Evolutionary conservation across 805 yeast species (phyloP).

Genomic region (Kazachstania martiniae): DNA sequence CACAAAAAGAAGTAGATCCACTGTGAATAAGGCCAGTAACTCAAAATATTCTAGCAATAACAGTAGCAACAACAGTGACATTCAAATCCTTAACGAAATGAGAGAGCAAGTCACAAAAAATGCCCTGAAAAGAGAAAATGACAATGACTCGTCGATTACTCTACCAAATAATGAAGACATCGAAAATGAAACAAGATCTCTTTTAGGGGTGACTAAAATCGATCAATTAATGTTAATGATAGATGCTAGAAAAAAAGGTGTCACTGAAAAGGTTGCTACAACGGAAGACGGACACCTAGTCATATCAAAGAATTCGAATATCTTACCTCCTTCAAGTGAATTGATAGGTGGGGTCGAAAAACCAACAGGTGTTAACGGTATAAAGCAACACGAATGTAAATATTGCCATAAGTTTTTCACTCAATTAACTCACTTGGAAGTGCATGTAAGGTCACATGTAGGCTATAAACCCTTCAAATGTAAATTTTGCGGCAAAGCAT

Average conservation of each 20-base stretch:
- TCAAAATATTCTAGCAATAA: too few relatives aligned
- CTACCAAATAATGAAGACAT: neutral
- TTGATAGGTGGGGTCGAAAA: conserved; percentile 77
- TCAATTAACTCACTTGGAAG: conserved; percentile 83
- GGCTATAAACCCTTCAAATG: conserved; percentile 81
- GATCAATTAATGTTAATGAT: conserved; percentile 86
- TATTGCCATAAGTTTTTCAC: conserved; percentile 74
- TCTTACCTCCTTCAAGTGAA: conserved; percentile 49
- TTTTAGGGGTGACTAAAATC: conserved; percentile 78
- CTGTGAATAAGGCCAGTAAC: too few relatives aligned
- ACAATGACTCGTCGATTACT: too few relatives aligned
- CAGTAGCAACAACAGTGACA: neutral
- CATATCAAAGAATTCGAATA: conserved; percentile 37
- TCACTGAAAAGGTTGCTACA: conserved; percentile 50
- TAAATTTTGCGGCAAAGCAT: conserved; percentile 63
- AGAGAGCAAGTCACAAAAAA: neutral
- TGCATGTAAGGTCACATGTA: conserved; percentile 78
- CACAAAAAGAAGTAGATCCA: too few relatives aligned
- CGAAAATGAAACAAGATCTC: conserved; percentile 52
- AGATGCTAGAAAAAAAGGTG: conserved; percentile 76
- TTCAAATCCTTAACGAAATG: neutral
- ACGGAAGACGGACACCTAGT: conserved; percentile 60
- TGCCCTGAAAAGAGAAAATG: neutral
- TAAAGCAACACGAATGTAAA: conserved; percentile 56
- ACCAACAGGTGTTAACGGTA: conserved; percentile 30